Base-by-base conservation (phyloP, 2,329 filamentous ascomycete genomes). In the Polytolypa hystricis region DNA sequence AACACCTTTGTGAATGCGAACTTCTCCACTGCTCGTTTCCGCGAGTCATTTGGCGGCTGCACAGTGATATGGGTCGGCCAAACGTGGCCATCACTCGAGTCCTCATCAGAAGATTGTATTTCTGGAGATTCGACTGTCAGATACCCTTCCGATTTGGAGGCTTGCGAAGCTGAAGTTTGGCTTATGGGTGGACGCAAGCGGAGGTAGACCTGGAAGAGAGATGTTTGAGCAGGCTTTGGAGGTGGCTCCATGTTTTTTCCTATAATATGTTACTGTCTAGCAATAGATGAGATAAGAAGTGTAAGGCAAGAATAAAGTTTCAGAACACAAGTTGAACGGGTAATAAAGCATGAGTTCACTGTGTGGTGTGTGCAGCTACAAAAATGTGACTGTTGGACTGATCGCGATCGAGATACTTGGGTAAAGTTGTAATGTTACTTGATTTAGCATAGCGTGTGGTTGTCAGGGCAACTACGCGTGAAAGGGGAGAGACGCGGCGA, bases 1-100 rank as follows among this genome's bases (percentile, higher is more conserved):
- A 96, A 95, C 1, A 98, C 86, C 43, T 77, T 77, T 0, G 91
- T 98, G 54, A 98, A 98, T 2, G 80, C 84, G 56, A 96, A 98
- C 55, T 82, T 85, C 59, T 98, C 91, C 23, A 95, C 77, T 1
- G 87, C 86, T 30, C 87, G 77, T 48, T 89, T 84, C 39, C 89
- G 74, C 43, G 77, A 73, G 42, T 95, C 89, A 44, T 78, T 82
- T 2, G 85, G 83, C 1, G 87, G 86, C 48, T 84, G 83, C 11
- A 87, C 60, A 0, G 78, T 84, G 45, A 87, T 81, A 53, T 85
- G 79, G 1, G 77, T 83, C 0, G 81, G 69, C 16, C 60, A 54
- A 29, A 37, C 40, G 36, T 44, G 44, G n/a, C 47, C 44, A n/a
- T 55, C 57, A 41, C 63, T 54, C 26, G 51, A 57, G 29, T 52